Evolutionary conservation across 1,139 yeast species (phyloP).

Genomic region (Geotrichum siamense): DNA sequence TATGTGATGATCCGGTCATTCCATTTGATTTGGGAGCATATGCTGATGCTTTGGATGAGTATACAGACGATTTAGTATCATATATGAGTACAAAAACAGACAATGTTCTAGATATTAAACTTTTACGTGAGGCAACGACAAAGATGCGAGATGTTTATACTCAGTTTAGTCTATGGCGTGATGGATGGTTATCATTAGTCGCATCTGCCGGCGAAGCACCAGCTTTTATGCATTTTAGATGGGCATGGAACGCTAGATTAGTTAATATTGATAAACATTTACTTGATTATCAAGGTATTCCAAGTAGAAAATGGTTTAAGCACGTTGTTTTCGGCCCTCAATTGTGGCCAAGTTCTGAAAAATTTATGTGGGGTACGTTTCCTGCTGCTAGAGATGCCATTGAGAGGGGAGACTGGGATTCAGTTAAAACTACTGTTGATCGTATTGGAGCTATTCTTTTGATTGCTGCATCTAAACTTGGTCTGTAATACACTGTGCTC

Average conservation of each 20-base stretch:
- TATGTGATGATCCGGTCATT: slow-evolving; percentile 67
- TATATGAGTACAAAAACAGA: slow-evolving; percentile 33
- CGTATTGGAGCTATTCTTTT: slow-evolving; percentile 16
- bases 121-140: slow-evolving; percentile 26
- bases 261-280: slow-evolving; percentile 51
- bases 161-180: slow-evolving; percentile 41
- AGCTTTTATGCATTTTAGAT: slow-evolving; percentile 58
- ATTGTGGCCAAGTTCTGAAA: slow-evolving; percentile 46
- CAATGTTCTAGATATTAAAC: slow-evolving; percentile 7
- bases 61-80: slow-evolving; percentile 44
- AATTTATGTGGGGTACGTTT: slow-evolving; percentile 57
- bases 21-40: slow-evolving; percentile 58
- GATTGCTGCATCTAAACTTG: slow-evolving; percentile 13
- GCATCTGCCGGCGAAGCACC: slow-evolving; percentile 50
- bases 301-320: slow-evolving; percentile 57
- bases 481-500: background rate
- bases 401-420: slow-evolving; percentile 42
- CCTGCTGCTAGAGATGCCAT: slow-evolving; percentile 70
- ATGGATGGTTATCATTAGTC: slow-evolving; percentile 48
- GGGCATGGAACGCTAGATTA: slow-evolving; percentile 73
- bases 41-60: slow-evolving; percentile 41
- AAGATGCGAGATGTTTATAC: slow-evolving; percentile 25
- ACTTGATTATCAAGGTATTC: slow-evolving; percentile 43
- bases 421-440: slow-evolving; percentile 41
- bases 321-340: slow-evolving; percentile 70